Conservation (phyloP, 2,329 filamentous ascomycete genomes). For the Cladophialophora yegresii region DNA sequence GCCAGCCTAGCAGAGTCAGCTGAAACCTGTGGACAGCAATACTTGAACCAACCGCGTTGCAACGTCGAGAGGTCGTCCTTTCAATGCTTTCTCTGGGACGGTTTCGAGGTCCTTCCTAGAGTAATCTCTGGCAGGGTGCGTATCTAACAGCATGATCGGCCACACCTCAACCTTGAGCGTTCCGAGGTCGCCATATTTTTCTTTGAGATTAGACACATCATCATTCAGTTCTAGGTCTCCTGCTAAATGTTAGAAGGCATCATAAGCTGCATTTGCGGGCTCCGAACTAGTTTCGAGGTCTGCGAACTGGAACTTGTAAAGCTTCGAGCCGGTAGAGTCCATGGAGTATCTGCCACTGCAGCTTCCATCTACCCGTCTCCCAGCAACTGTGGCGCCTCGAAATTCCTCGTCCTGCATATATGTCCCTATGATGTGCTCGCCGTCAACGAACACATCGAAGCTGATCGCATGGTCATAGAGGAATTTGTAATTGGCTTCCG, state of each 20-base stretch:
- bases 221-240: slow-evolving; percentile 11
- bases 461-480: slow-evolving; percentile 35
- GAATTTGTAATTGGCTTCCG: slow-evolving; percentile 2
- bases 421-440: slow-evolving; percentile 1
- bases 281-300: slow-evolving; percentile 20
- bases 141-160: slow-evolving; percentile 7
- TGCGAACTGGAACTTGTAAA: slow-evolving; percentile 34
- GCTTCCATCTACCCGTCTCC: neutral
- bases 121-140: neutral
- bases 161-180: slow-evolving; percentile 17
- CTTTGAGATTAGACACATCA: slow-evolving; percentile 2
- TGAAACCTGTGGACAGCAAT: neutral
- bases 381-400: neutral
- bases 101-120: slow-evolving; percentile 17
- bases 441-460: slow-evolving; percentile 25
- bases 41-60: slow-evolving; percentile 24
- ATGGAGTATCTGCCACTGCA: slow-evolving; percentile 20
- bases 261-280: neutral
- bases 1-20: slow-evolving; percentile 8
- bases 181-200: slow-evolving; percentile 18
- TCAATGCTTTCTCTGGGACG: slow-evolving; percentile 37
- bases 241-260: neutral
- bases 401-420: neutral
- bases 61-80: slow-evolving; percentile 36
- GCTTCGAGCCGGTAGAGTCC: neutral